phyloP scores from a whole-genome alignment of 2,329 filamentous ascomycete species.

The Penicillium sp. region DNA sequence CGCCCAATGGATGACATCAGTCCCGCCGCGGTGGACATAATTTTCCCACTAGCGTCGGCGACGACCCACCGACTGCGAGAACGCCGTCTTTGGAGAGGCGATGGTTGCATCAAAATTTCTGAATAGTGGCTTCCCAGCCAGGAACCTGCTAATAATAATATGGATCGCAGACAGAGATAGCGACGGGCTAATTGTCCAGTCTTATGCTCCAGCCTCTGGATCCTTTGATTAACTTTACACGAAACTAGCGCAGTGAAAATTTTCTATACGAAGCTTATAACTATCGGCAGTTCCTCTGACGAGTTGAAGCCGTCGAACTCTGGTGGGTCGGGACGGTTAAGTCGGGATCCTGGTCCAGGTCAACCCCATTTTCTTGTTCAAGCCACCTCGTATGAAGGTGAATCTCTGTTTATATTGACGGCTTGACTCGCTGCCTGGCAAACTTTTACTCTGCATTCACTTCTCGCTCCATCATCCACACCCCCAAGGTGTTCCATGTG shows the following conservation, averaged over 20 bases:
- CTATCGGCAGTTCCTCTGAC: conserved; percentile 15
- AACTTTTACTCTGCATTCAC: not conserved
- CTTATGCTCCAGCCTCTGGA: not conserved
- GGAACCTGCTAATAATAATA: not conserved
- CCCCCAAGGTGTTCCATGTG: not conserved
- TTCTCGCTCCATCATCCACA: not conserved
- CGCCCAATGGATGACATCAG: conserved; percentile 13
- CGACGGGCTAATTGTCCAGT: not conserved
- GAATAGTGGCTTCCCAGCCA: not conserved
- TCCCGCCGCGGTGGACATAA: not conserved
- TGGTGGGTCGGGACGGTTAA: conserved; percentile 26
- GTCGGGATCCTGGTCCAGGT: conserved; percentile 16
- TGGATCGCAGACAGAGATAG: not conserved
- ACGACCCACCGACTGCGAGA: not conserved
- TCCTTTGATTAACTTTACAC: not conserved
- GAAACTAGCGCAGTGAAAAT: not conserved
- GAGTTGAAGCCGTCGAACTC: conserved; percentile 12
- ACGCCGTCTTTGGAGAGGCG: not conserved
- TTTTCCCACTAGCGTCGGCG: conserved; percentile 10
- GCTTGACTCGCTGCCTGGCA: not conserved
- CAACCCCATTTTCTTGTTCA: conserved; percentile 11
- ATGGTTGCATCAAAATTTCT: not conserved
- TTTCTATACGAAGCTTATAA: not conserved
- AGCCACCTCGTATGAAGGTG: conserved; percentile 1
- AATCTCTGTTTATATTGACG: conserved; percentile 11